Conservation (phyloP, 2,329 filamentous ascomycete genomes). For the Mollisiaceae sp. region DNA sequence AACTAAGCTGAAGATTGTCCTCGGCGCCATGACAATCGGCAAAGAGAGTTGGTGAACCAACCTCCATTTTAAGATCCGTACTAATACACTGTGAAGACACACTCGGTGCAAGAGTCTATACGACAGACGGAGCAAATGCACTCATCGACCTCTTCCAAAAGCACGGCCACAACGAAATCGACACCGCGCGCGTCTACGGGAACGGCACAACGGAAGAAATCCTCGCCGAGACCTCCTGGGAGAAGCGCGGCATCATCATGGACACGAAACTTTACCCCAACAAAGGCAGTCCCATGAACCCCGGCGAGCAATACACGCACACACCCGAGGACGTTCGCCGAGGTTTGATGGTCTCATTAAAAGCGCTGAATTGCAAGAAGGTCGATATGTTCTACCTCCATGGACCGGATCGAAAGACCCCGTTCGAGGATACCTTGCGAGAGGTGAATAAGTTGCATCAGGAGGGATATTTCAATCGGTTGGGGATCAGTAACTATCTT, state of each 20-base stretch:
- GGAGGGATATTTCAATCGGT: slow-evolving; percentile 46
- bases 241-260: slow-evolving; percentile 61
- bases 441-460: slow-evolving; percentile 43
- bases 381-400: slow-evolving; percentile 40
- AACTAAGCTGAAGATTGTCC: slow-evolving; percentile 24
- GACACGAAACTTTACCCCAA: slow-evolving; percentile 59
- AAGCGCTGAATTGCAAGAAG: slow-evolving; percentile 57
- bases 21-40: slow-evolving; percentile 37
- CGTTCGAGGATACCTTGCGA: slow-evolving; percentile 39
- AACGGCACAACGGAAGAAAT: slow-evolving; percentile 68
- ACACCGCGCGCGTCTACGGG: slow-evolving; percentile 71
- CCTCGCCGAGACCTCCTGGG: slow-evolving; percentile 63
- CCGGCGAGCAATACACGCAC: slow-evolving; percentile 50
- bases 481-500: slow-evolving; percentile 69
- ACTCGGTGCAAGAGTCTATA: slow-evolving; percentile 39
- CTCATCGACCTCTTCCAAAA: slow-evolving; percentile 69
- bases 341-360: slow-evolving; percentile 54
- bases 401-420: slow-evolving; percentile 37
- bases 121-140: slow-evolving; percentile 52
- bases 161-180: slow-evolving; percentile 70
- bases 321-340: slow-evolving; percentile 55
- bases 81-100: not conserved
- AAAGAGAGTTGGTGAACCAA: slow-evolving; percentile 10
- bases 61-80: not conserved
- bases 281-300: slow-evolving; percentile 4